Percentiles rank a stretch among this genome's conserved stretches.
Conservation (phyloP, 2,329 filamentous ascomycete genomes). For the Pochonia chlamydosporia region DNA sequence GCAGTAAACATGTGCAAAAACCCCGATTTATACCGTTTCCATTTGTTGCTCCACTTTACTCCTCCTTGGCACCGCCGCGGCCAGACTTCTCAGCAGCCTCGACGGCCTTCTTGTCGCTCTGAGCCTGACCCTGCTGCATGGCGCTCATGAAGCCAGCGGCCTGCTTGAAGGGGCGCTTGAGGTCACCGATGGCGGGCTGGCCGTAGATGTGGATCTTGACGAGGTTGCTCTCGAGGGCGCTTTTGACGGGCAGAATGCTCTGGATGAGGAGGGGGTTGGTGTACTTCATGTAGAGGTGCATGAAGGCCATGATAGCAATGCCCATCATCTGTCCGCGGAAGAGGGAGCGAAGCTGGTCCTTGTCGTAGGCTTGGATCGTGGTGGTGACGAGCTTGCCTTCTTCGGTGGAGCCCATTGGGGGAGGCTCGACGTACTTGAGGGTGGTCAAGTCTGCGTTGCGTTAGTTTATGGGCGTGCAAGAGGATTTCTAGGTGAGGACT, state of each 20-base stretch:
- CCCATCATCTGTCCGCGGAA: constrained; percentile 95
- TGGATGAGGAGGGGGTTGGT: constrained; percentile 98
- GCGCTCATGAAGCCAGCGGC: constrained; percentile 75
- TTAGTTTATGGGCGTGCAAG: constrained; percentile 8
- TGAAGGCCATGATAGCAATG: constrained; percentile 94
- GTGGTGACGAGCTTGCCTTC: constrained; percentile 96
- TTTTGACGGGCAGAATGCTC: constrained; percentile 96
- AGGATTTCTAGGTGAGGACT: too few relatives aligned
- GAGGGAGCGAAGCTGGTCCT: constrained; percentile 72
- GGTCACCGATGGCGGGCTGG: constrained; percentile 78
- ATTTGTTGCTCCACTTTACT: constrained; percentile 38
- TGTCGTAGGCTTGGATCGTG: constrained; percentile 92
- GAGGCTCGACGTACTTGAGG: constrained; percentile 96
- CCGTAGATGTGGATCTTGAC: constrained; percentile 94
- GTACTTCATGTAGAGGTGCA: constrained; percentile 99
- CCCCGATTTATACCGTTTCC: too few relatives aligned
- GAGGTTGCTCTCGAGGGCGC: constrained; percentile 89
- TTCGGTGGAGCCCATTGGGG: constrained; percentile 87
- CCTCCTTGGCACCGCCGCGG: constrained; percentile 65
- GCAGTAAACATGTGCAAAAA: not conserved
- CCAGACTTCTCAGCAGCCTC: constrained; percentile 73
- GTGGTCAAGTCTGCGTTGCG: constrained; percentile 77
- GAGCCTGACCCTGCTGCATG: constrained; percentile 65
- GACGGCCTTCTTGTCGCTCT: constrained; percentile 89
- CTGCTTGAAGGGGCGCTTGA: constrained; percentile 94